Evolutionary conservation across 2,329 filamentous ascomycete genomes (phyloP), one percentile per base, ranked within the genome.

Genomic region (Alternaria gansuensis): DNA sequence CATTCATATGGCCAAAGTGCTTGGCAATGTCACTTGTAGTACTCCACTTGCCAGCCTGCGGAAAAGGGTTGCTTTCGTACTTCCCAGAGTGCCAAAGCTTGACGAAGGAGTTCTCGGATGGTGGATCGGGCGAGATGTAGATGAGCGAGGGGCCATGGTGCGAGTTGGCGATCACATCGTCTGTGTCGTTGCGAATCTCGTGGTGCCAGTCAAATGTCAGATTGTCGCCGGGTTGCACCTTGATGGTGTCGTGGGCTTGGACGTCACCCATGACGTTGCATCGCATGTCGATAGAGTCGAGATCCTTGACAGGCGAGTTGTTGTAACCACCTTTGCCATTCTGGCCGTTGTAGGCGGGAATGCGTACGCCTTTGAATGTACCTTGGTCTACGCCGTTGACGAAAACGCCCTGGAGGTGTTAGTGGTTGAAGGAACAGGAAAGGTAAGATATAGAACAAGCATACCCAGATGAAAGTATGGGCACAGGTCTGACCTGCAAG

Each of bases 191-290:
- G 10, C 76, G 67, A n/a, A 70, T 71, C 44, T 79, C 71, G 51
- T 79, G 77, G 45, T 78, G 75, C 74, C 75, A 78, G 62, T 79
- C 77, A 28, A 79, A 71, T 0, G 76, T 79, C 33, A 80, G 34
- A 50, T 75, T 77, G 58, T 79, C 77, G 4, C 77, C 77, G 2
- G 77, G 75, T 51, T 60, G 51, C 0, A 74, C 70, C 48, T 71
- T 71, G 62, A 79, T 77, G 5, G 73, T 78, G 53, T 77, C 67
- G 11, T 71, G 68, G 4, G 71, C 71, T 41, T 73, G 74, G 9
- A 73, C 72, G 52, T 79, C 77, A 28, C 77, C 77, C 41, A 78
- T 63, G 14, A 79, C 74, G 63, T 79, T 80, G 73, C 77, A 79
- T 26, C 73, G 70, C 53, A 78, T 59, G 64, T 80, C 77, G 41